Evolutionary conservation across 2,329 filamentous ascomycete genomes (phyloP), one percentile per base, ranked within the genome.

Genomic region (Bipolaris bicolor): DNA sequence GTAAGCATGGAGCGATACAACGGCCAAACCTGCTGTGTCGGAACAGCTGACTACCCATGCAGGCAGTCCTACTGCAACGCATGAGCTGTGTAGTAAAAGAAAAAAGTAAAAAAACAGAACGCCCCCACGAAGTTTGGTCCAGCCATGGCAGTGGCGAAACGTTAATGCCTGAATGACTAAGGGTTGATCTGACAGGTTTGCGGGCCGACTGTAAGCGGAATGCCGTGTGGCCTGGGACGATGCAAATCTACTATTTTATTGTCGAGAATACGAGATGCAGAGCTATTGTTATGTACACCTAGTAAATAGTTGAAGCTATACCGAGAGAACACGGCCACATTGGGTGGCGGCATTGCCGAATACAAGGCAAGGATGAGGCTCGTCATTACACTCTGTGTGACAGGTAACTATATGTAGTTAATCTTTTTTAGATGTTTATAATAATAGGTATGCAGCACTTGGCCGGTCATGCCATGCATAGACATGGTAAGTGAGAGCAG

Each of bases 91-190:
- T 51, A 40, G 56, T 59, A 34, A 56, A 57, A 65, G 63, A 57
- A 57, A 46, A 24, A 46, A 47, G 52, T 59, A 49, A 54, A 58
- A 54, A 58, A 60, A 65, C 59, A 56, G 56, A 52, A 62, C 59
- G 63, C 62, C 63, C 62, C 29, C 64, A 49, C 58, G 60, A 62
- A 61, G 67, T 43, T 44, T 49, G 58, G 53, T 62, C 56, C 52
- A 57, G 61, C 60, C 59, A 63, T 61, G 63, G 55, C 57, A 62
- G 60, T 49, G 56, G 52, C 62, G 59, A 67, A 67, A 67, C 61
- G 56, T 48, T 55, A 6, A 52, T 58, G 58, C 39, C 54, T 67
- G 50, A 52, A 58, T 36, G 41, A 20, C 43, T 43, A 43, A 46
- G 18, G 36, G 46, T 48, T 36, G 37, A 43, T 37, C 29, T 48